Evolutionary conservation across 805 yeast species (phyloP).

Genomic region (Blastobotrys mokoenaii): DNA sequence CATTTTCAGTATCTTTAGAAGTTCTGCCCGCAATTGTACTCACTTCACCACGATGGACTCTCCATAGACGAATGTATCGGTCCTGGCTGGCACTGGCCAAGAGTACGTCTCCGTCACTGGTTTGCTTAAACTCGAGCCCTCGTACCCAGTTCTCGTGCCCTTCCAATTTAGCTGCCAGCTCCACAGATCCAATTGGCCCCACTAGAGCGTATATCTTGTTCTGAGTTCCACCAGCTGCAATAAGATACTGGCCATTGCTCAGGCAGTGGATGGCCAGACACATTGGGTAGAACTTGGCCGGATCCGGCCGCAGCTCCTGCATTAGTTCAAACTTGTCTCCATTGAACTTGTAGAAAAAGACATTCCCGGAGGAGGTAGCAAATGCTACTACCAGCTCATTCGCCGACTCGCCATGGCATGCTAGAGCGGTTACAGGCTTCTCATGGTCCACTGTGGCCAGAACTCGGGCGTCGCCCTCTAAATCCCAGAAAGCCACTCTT

Average conservation of each 20-base stretch:
- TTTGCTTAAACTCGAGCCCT: conserved; percentile 48
- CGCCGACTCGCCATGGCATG: too few relatives aligned
- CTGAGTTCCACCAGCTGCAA: conserved; percentile 30
- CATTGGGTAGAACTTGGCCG: conserved; percentile 23
- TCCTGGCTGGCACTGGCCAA: conserved; percentile 93
- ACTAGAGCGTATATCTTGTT: conserved; percentile 46
- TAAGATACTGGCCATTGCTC: conserved; percentile 12
- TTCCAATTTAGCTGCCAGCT: conserved; percentile 45
- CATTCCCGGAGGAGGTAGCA: neutral
- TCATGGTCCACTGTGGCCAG: neutral
- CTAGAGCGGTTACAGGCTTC: neutral
- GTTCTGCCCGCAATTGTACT: conserved; percentile 35
- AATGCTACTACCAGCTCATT: too few relatives aligned
- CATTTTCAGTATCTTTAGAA: conserved; percentile 37
- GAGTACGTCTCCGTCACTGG: conserved; percentile 40
- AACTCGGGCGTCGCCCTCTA: conserved; percentile 6
- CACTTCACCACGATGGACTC: conserved; percentile 33
- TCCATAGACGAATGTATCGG: conserved; percentile 85
- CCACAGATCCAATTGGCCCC: conserved; percentile 12
- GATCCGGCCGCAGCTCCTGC: neutral
- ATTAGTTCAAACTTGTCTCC: neutral
- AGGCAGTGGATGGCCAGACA: conserved; percentile 15
- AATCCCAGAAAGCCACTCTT: conserved; percentile 42
- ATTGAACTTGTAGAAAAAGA: neutral
- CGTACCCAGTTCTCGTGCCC: conserved; percentile 99